Base-by-base conservation (phyloP, 805 yeast species). In the Candida alai region DNA sequence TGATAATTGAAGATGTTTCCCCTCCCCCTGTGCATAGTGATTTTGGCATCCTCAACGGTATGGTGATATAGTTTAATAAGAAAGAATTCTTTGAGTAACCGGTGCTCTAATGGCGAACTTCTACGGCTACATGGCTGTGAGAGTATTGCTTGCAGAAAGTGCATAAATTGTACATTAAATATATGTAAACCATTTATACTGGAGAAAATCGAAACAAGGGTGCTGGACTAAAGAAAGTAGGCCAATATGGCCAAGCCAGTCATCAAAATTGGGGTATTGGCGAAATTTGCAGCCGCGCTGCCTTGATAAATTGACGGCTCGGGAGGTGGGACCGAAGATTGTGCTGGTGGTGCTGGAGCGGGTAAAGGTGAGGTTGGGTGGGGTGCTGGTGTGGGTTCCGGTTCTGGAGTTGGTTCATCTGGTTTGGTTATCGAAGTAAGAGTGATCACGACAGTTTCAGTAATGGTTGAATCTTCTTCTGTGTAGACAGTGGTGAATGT, bases 1-100 rank as follows among this genome's bases (percentile, higher is more conserved):
- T n/a, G n/a, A n/a, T n/a, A n/a, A n/a, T n/a, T n/a, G n/a, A n/a
- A n/a, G n/a, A n/a, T n/a, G n/a, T n/a, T n/a, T n/a, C n/a, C n/a
- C n/a, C n/a, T n/a, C n/a, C 45, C 45, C 57, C 62, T 59, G 62
- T 58, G 60, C 52, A 58, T 57, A 60, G 63, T 60, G 16, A 24
- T n/a, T n/a, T n/a, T 42, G 56, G 65, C 70, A 64, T 65, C 71
- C 71, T 65, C 71, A 65, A 65, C 71, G 72, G 72, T 53, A 62
- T 64, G 70, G 60, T 19, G 18, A 28, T 29, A 18, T 26, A 26
- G 10, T 26, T n/a, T 24, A 4, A 24, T 11, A 26, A 26, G 9
- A 26, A 14, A 26, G 17, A 26, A 4, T 26, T n/a, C 17, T 16
- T 9, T 14, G 17, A 26, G 12, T 13, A 11, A 13, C 17, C n/a